Base-by-base conservation (phyloP, 179 eudicot species). In the Drosera spatulata region DNA sequence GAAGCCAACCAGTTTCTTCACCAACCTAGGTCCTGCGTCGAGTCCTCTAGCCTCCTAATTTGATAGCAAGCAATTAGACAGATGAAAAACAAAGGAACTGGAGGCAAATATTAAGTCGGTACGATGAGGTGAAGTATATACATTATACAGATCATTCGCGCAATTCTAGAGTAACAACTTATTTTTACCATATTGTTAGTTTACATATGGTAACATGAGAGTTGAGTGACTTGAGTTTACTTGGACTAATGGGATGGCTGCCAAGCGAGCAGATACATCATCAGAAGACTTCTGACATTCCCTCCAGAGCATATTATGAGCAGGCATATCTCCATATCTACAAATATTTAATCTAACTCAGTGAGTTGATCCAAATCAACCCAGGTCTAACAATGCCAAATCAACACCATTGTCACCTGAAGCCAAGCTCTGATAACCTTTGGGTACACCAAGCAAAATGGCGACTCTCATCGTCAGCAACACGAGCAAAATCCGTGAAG, bases 401-500 rank as follows among this genome's bases (percentile, higher is more conserved):
- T 37, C 42, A 46, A n/a, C 6, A 22, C 13, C 12, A 48, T 53
- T 49, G 33, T 63, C 61, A 85, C 97, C 88, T 77, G 69, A 85
- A 88, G 12, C 95, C 96, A 75, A 91, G 97, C 69, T 91, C 97
- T 39, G 80, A 74, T 50, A 91, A 59, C 60, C 97, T 81, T 68
- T 91, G 97, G 14, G 80, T 85, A 70, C 97, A 91, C 97, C 96
- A 91, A 72, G 84, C 73, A 75, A 91, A 87, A 83, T 91, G 97
- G 7, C 97, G 90, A 70, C 97, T 91, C 67, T 91, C 96, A 50
- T 91, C 96, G 73, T 91, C 97, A 74, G 97, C 96, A 62, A 88
- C 96, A 63, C 80, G 97, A 56, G 96, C 95, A 77, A 91, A 91
- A 76, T 91, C 97, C 62, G 77, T 82, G 62, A 83, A 88, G 68